Evolutionary conservation across 1,139 yeast genomes (phyloP).

Genomic region (Candida gigantensis): DNA sequence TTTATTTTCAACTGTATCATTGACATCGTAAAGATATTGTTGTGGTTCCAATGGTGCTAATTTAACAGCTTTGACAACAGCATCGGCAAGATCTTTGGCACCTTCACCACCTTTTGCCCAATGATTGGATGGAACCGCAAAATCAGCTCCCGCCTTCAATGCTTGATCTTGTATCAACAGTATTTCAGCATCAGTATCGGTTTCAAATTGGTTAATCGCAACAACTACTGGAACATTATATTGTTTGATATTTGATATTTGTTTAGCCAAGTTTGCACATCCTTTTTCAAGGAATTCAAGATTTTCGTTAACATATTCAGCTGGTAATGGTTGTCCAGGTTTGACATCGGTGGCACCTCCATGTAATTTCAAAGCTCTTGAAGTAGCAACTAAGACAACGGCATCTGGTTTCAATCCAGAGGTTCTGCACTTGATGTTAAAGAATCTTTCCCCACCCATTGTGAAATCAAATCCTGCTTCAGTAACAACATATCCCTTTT

Average conservation of each 20-base stretch:
- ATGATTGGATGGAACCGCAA: constrained; percentile 74
- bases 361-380: constrained; percentile 76
- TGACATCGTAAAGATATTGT: constrained; percentile 60
- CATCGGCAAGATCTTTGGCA: constrained; percentile 65
- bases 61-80: constrained; percentile 64
- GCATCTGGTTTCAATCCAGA: constrained; percentile 73
- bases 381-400: constrained; percentile 77
- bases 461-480: constrained; percentile 88
- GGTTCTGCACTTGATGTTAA: constrained; percentile 77
- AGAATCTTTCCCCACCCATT: constrained; percentile 87
- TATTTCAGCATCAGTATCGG: constrained; percentile 70
- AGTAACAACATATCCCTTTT: constrained; percentile 70
- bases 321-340: constrained; percentile 75
- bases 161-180: constrained; percentile 65
- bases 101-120: constrained; percentile 85
- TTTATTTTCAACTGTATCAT: constrained; percentile 64
- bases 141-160: constrained; percentile 69
- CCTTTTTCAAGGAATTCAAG: constrained; percentile 65
- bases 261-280: constrained; percentile 72
- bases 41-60: constrained; percentile 37
- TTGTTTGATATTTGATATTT: constrained; percentile 66
- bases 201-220: constrained; percentile 73
- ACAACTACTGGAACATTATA: constrained; percentile 80
- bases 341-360: constrained; percentile 86
- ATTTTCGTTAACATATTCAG: constrained; percentile 66